A percentile compares a stretch with the other conserved stretches of the same genome.
Evolutionary conservation across 2,329 filamentous ascomycete genomes (phyloP).

Genomic region (Neofusicoccum sp.): DNA sequence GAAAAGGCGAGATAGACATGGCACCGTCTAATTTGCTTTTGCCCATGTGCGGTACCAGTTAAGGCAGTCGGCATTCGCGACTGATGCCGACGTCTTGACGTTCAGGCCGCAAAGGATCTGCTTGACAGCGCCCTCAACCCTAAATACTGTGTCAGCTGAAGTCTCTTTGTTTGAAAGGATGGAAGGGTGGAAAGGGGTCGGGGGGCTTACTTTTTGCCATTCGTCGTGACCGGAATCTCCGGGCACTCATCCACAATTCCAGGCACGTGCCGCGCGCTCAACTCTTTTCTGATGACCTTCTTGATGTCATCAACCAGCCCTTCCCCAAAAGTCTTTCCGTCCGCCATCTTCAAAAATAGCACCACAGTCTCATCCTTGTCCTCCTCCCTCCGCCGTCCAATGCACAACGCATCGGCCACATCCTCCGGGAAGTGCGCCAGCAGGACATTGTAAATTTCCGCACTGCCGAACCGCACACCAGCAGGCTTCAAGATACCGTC

Average conservation of each 20-base stretch:
- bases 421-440: slow-evolving; percentile 76
- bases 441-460: slow-evolving; percentile 95
- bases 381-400: slow-evolving; percentile 68
- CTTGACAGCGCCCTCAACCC: slow-evolving; percentile 92
- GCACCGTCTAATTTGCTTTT: slow-evolving; percentile 21
- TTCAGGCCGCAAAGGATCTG: slow-evolving; percentile 87
- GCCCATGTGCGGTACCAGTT: slow-evolving; percentile 83
- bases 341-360: slow-evolving; percentile 77
- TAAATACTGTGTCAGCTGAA: slow-evolving; percentile 31
- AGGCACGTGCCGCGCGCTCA: slow-evolving; percentile 88
- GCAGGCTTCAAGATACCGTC: slow-evolving; percentile 92
- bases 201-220: slow-evolving; percentile 95
- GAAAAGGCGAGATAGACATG: not conserved
- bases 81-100: slow-evolving; percentile 85
- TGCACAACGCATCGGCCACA: slow-evolving; percentile 82
- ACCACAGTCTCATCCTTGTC: slow-evolving; percentile 85
- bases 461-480: slow-evolving; percentile 86
- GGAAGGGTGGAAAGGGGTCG: no score
- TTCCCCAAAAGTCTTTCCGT: slow-evolving; percentile 53
- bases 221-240: slow-evolving; percentile 86
- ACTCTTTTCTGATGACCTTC: slow-evolving; percentile 66
- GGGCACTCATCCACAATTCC: slow-evolving; percentile 77
- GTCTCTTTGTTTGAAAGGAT: not conserved
- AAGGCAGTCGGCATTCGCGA: slow-evolving; percentile 86
- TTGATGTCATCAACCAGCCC: slow-evolving; percentile 65